Evolutionary conservation across 78 protist species (phyloP).

Genomic region (Carpediemonas membranifera): DNA sequence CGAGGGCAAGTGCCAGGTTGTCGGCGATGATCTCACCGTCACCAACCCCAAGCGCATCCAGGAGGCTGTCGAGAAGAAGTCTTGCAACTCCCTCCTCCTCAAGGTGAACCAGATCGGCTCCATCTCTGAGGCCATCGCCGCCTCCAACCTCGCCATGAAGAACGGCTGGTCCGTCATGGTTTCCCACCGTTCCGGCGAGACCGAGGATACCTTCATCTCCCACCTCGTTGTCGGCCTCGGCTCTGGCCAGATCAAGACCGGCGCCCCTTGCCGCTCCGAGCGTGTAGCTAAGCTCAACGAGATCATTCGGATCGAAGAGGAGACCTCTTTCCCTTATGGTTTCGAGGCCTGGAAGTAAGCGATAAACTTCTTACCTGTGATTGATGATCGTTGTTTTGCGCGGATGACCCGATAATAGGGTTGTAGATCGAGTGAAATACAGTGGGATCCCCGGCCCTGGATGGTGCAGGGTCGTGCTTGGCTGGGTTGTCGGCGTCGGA

Average conservation of each 20-base stretch:
- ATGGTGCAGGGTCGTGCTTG: too few relatives aligned
- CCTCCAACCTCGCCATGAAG: slow-evolving; percentile 45
- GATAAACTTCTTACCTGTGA: too few relatives aligned
- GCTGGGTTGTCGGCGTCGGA: too few relatives aligned
- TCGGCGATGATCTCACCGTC: slow-evolving; percentile 94
- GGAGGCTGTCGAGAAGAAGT: slow-evolving; percentile 74
- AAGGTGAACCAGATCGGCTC: slow-evolving; percentile 95
- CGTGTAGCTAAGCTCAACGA: slow-evolving; percentile 96
- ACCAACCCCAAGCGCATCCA: slow-evolving; percentile 89
- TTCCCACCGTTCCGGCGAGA: slow-evolving; percentile 25
- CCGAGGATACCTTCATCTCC: slow-evolving; percentile 82
- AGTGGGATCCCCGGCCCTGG: too few relatives aligned
- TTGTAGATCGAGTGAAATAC: too few relatives aligned
- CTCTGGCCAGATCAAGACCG: slow-evolving; percentile 98
- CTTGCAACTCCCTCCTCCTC: slow-evolving; percentile 88
- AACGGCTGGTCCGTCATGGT: slow-evolving; percentile 94
- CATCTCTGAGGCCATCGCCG: slow-evolving; percentile 75
- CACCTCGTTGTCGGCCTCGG: slow-evolving; percentile 94
- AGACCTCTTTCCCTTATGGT: slow-evolving; percentile 33
- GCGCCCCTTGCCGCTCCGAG: slow-evolving; percentile 96
- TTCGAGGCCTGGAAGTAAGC: background rate
- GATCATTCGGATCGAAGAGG: slow-evolving; percentile 84
- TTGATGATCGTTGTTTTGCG: too few relatives aligned
- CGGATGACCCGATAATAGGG: too few relatives aligned
- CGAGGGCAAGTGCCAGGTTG: slow-evolving; percentile 56